Conservation (phyloP, 1,284 basidiomycete species). For the Flammula alnicola region DNA sequence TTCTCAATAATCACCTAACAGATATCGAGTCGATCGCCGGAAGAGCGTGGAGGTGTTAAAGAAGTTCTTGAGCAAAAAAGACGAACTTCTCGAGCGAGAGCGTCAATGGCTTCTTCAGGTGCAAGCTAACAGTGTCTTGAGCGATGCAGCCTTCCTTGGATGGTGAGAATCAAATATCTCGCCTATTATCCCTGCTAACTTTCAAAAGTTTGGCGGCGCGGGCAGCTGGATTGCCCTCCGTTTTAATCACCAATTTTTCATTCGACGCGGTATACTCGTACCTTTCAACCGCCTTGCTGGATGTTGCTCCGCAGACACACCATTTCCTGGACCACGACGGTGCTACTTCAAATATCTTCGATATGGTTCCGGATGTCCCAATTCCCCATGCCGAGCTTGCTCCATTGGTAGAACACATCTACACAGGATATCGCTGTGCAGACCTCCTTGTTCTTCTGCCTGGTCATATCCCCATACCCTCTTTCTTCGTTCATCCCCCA, state of each 20-base stretch:
- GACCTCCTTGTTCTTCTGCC: conserved; percentile 73
- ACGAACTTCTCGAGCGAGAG: conserved; percentile 59
- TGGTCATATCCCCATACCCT: conserved; percentile 76
- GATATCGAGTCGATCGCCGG: conserved; percentile 71
- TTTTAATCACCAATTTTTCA: conserved; percentile 79
- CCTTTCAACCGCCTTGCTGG: conserved; percentile 56
- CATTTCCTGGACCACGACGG: conserved; percentile 16
- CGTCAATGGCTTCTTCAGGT: conserved; percentile 58
- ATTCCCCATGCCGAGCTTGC: conserved; percentile 52
- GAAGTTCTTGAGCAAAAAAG: conserved; percentile 60
- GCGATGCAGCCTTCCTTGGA: conserved; percentile 79
- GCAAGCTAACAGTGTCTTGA: conserved; percentile 64
- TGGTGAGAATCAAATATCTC: conserved; percentile 51
- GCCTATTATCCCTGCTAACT: not conserved
- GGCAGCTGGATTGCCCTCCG: conserved; percentile 63
- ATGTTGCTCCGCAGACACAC: conserved; percentile 32
- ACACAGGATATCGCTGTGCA: conserved; percentile 71
- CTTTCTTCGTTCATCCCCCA: conserved; percentile 54
- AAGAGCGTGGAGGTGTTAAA: conserved; percentile 69
- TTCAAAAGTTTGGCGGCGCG: conserved; percentile 66
- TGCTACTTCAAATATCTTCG: conserved; percentile 19
- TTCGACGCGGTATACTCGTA: conserved; percentile 84
- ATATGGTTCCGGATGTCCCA: conserved; percentile 54
- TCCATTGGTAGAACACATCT: conserved; percentile 66
- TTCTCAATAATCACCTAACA: conserved; percentile 24